Evolutionary conservation across 2,329 filamentous ascomycete species (phyloP), one percentile per base, ranked within the genome.

Genomic region (Hymenoscyphus occultus): DNA sequence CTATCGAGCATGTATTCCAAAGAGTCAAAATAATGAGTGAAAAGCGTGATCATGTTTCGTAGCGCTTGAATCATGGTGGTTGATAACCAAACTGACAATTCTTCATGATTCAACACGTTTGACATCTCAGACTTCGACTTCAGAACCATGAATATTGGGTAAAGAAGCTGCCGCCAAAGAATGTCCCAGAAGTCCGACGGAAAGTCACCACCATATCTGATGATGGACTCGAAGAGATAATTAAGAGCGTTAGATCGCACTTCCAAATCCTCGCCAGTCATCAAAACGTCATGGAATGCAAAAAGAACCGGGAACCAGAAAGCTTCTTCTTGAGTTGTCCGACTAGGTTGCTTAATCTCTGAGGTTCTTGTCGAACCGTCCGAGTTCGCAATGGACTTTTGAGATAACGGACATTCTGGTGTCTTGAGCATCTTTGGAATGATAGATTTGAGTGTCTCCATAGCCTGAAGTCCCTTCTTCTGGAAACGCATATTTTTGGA

Each of bases 41-140:
- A 99, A 31, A 99, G 85, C 0, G 92, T 94, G 72, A 99, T 98
- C 91, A 99, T 97, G 78, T 98, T 97, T 65, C 95, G 89, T 63
- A 99, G 81, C 1, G 95, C 95, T 77, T 99, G 95, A 51, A 99
- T 99, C 92, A 99, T 97, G 9, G 95, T 99, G 0, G 95, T 99
- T 0, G 95, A 98, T 31, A 99, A 83, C 95, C 95, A 99, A 2
- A 99, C 95, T 0, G 95, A 98, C 22, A 98, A 83, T 75, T 99
- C 95, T 77, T 99, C 96, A 73, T 97, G 93, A 74, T 94, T 98
- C 42, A 94, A 85, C 14, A 94, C 93, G 74, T 97, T 97, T 32
- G 90, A 90, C 90, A 98, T 96, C 76, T 99, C 95, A 0, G 94
- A 96, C 69, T 95, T 92, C 19, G 95, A 97, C 71, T 96, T 93